phyloP scores from a whole-genome alignment of 768 basidiomycete genomes.

The Boletus tylopilopsis region DNA sequence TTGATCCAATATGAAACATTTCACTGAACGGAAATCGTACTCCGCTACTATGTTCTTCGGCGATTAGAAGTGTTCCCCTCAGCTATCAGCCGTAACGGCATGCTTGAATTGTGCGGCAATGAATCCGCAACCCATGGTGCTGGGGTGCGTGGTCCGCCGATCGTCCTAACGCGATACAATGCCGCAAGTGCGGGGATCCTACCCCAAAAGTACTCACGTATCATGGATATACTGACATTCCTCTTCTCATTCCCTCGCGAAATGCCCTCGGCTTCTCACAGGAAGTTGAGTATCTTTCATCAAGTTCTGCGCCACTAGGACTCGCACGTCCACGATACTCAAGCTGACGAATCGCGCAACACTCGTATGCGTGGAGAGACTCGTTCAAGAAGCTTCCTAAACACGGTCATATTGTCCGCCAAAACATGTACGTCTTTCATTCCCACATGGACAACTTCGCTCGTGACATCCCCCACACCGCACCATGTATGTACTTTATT shows the following conservation, averaged over 20 bases:
- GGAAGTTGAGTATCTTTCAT: not conserved
- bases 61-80: not conserved
- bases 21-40: not conserved
- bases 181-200: not conserved
- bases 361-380: too few relatives aligned
- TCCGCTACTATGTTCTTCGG: too few relatives aligned
- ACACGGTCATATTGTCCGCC: not conserved
- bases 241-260: not conserved
- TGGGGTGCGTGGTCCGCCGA: not conserved
- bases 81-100: not conserved
- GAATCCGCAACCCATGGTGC: too few relatives aligned
- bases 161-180: not conserved
- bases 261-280: not conserved
- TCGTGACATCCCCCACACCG: too few relatives aligned
- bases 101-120: conserved; percentile 10
- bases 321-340: too few relatives aligned
- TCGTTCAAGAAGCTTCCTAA: not conserved
- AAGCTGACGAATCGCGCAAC: too few relatives aligned
- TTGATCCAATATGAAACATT: not conserved
- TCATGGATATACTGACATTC: too few relatives aligned
- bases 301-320: too few relatives aligned
- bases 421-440: not conserved
- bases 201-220: too few relatives aligned
- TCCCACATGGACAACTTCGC: too few relatives aligned
- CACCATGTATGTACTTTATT: too few relatives aligned